Evolutionary conservation across 768 basidiomycete species (phyloP), one percentile per base, ranked within the genome.

Genomic region (Podaxis pistillaris): DNA sequence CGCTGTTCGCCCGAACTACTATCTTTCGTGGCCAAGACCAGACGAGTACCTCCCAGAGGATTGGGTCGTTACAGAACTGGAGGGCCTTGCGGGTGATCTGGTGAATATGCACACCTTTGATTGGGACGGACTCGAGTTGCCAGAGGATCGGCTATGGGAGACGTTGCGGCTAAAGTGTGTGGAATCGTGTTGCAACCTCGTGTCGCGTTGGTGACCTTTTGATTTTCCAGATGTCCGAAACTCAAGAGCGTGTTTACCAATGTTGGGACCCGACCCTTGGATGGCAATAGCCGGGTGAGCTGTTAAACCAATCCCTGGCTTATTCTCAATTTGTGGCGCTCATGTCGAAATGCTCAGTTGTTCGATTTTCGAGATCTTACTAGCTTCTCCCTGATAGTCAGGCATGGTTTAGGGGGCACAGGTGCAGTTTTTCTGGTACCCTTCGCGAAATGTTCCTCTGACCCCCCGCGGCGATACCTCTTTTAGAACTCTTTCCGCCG

Each of bases 51-150:
- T 82, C 24, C 72, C 74, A 54, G 83, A 83, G 63, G 68, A 54
- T 0, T 77, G 79, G 79, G 79, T 84, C 0, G 76, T 74, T 15
- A 54, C 66, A 2, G 74, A 66, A 67, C 75, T 83, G 8, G 67
- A 67, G 19, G 38, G 60, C 1, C 70, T 82, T 9, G 76, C 79
- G 4, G 66, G 62, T 19, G 64, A 67, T 49, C 67, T 82, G 54
- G 70, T 53, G n/a, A 55, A 64, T 47, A 65, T 84, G 66, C 72
- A 77, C 28, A 79, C 78, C 0, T 82, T 84, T 66, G 81, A 83
- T 63, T 84, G 83, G 83, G 81, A 82, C 67, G 83, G 81, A 22
- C 69, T 78, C 17, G 83, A 84, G 69, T 68, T 81, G 62, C 81
- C 83, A 3, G 46, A 57, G 28, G 78, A 82, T 67, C 56, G 56